Percentiles rank a stretch among this genome's conserved stretches.
phyloP scores from a whole-genome alignment of 1,284 basidiomycete species.

The Ceraceosorus guamensis region DNA sequence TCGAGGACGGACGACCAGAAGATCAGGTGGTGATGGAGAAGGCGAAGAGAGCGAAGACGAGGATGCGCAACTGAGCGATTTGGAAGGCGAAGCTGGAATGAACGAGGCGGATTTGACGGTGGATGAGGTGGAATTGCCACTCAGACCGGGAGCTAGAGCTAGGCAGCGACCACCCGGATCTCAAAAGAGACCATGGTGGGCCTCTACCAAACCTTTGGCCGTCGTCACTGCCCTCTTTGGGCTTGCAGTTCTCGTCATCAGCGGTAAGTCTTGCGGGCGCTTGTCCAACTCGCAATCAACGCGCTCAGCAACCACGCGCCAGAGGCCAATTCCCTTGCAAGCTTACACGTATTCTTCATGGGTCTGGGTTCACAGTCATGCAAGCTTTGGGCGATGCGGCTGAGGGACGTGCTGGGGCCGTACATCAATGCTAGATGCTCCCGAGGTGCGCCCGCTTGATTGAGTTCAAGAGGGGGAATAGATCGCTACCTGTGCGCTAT shows the following conservation, averaged over 20 bases:
- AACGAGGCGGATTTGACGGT: constrained; percentile 9
- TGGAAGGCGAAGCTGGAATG: constrained; percentile 15
- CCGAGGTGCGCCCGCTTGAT: too few relatives aligned
- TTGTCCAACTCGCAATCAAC: neutral
- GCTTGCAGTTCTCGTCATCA: constrained; percentile 34
- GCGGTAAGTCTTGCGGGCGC: neutral
- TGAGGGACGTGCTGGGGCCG: neutral
- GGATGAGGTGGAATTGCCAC: constrained; percentile 40
- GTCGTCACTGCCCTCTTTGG: constrained; percentile 42
- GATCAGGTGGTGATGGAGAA: neutral
- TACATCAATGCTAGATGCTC: neutral
- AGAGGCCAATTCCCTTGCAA: too few relatives aligned
- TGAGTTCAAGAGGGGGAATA: too few relatives aligned
- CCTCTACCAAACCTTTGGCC: constrained; percentile 40
- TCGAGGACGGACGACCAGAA: neutral
- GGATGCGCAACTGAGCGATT: constrained; percentile 15
- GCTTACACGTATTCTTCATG: too few relatives aligned
- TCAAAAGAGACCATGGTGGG: constrained; percentile 28
- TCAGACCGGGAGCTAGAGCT: constrained; percentile 38
- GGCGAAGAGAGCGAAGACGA: constrained; percentile 18
- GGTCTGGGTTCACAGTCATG: neutral
- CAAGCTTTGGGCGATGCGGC: neutral
- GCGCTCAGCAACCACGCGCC: too few relatives aligned
- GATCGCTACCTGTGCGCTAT: too few relatives aligned
- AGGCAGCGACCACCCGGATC: constrained; percentile 4